Evolutionary conservation across 2,329 filamentous ascomycete genomes (phyloP).

Genomic region (Didymellaceae sp.): DNA sequence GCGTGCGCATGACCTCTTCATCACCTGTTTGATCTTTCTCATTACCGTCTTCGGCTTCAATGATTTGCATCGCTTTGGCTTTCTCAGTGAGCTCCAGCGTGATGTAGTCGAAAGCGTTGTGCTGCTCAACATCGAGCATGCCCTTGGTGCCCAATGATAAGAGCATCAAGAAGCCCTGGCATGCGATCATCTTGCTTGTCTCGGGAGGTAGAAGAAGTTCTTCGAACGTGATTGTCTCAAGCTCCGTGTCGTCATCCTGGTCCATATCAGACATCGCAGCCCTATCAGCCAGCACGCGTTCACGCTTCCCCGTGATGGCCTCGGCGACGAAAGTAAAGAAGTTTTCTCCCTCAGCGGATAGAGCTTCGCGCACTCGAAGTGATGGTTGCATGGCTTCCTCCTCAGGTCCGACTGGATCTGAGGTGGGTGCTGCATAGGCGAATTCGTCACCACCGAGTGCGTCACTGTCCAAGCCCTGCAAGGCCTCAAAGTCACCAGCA

Average conservation of each 20-base stretch:
- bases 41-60: slow-evolving; percentile 18
- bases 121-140: slow-evolving; percentile 68
- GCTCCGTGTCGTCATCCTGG: slow-evolving; percentile 37
- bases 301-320: slow-evolving; percentile 50
- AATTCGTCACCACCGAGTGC: slow-evolving; percentile 30
- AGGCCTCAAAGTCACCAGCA: slow-evolving; percentile 32
- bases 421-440: slow-evolving; percentile 24
- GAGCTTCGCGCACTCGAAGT: slow-evolving; percentile 57
- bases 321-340: slow-evolving; percentile 66
- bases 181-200: slow-evolving; percentile 67
- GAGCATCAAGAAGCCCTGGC: slow-evolving; percentile 55
- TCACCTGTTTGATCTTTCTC: background rate
- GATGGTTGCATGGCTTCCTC: slow-evolving; percentile 15
- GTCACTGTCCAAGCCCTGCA: slow-evolving; percentile 41
- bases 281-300: slow-evolving; percentile 12
- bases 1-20: background rate
- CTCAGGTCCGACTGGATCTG: slow-evolving; percentile 21
- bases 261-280: slow-evolving; percentile 23
- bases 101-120: slow-evolving; percentile 52
- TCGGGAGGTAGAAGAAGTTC: slow-evolving; percentile 67
- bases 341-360: slow-evolving; percentile 67
- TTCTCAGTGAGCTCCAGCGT: slow-evolving; percentile 33
- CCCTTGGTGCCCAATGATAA: slow-evolving; percentile 62
- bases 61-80: slow-evolving; percentile 24
- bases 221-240: slow-evolving; percentile 67